Base-by-base conservation (phyloP, 176 grass and related monocot genomes). In the Aechmea fasciata region DNA sequence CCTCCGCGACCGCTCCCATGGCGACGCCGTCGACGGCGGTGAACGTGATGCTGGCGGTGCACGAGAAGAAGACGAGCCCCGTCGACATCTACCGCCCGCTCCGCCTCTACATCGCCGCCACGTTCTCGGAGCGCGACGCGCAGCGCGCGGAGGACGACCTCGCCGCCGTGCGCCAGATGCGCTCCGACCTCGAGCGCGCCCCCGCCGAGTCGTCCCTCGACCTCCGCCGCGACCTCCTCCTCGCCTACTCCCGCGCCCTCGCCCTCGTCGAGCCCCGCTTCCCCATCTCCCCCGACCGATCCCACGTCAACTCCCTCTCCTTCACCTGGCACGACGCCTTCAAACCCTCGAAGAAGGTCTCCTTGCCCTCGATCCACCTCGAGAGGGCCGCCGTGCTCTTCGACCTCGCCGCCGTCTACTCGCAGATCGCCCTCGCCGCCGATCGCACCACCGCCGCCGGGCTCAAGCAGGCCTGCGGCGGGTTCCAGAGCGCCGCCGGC, bases 291-390 rank as follows among this genome's bases (percentile, higher is more conserved):
- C 11, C 79, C 55, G 85, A 92, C 79, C 85, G 82, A n/a, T 72
- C 73, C 25, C 89, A 92, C 85, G 85, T 92, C 73, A 71, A 85
- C 73, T 85, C 89, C 75, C 83, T 93, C 75, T 59, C 87, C 62
- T 99, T 99, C 87, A 90, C 90, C 55, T 99, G 95, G 95, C 82
- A 81, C 80, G 95, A 99, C 69, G 78, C 95, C 53, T 99, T 99
- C 78, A 93, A 90, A 78, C 25, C 72, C 18, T 75, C 67, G 55
- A 90, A 90, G 87, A 99, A 99, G 84, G 81, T 70, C 71, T 52
- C 20, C 77, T 70, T 79, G 8, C 68, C 80, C 5, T 99, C 95
- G 57, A 57, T 91, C 80, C 80, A 90, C 82, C 83, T 99, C 48
- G 95, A 99, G 90, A 78, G 82, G 73, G 87, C 87, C 13, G 77